Conservation (phyloP, 352 stramenopile species). For the Phytophthora litchii region DNA sequence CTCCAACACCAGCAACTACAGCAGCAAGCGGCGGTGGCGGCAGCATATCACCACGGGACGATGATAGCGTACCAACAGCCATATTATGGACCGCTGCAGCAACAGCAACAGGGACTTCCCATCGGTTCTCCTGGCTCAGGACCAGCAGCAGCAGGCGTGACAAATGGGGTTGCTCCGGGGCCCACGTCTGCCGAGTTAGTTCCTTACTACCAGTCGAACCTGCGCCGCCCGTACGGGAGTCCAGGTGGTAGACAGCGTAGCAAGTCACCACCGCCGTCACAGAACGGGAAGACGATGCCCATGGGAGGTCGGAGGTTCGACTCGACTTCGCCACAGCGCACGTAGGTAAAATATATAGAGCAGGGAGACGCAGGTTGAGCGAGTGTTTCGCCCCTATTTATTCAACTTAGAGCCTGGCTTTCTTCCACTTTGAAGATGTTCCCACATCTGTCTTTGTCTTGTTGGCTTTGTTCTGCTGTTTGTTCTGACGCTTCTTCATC, state of each 20-base stretch:
- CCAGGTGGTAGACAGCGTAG: constrained; percentile 24
- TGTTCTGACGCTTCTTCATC: constrained; percentile 75
- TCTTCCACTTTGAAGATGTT: constrained; percentile 32
- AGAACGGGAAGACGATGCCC: constrained; percentile 21
- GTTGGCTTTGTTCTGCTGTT: constrained; percentile 48
- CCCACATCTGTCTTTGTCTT: constrained; percentile 27
- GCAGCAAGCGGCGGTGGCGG: constrained; percentile 32
- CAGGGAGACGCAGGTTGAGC: constrained; percentile 29
- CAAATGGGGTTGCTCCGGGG: constrained; percentile 21
- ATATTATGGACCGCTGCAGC: constrained; percentile 33
- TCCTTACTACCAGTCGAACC: constrained; percentile 16
- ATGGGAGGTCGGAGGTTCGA: constrained; percentile 17
- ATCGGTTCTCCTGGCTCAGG: constrained; percentile 4
- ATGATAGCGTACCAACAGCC: constrained; percentile 43
- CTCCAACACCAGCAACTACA: constrained; percentile 45
- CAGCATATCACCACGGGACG: constrained; percentile 34
- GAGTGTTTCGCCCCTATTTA: constrained; percentile 38
- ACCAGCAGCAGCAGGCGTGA: constrained; percentile 8
- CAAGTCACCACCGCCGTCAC: constrained; percentile 31
- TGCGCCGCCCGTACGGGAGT: constrained; percentile 29
- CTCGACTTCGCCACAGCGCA: constrained; percentile 25
- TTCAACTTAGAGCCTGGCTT: constrained; percentile 40
- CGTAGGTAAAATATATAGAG: constrained; percentile 40
- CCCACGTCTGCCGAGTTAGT: constrained; percentile 13
- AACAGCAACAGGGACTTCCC: constrained; percentile 20